Evolutionary conservation across 1,284 basidiomycete species (phyloP), one percentile per base, ranked within the genome.

Genomic region (Microbotryomycetes sp.): DNA sequence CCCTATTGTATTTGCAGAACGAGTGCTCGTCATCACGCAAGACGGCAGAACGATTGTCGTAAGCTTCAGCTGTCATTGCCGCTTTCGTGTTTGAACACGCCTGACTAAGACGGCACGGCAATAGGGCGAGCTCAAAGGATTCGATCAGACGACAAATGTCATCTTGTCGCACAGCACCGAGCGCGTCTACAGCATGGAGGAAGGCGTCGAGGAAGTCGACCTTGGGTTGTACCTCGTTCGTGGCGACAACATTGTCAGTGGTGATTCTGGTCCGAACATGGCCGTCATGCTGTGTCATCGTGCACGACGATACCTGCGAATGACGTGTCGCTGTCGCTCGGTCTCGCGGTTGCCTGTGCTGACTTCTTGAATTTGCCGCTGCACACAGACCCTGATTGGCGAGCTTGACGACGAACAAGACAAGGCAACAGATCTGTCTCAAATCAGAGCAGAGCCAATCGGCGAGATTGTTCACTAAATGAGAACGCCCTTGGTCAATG

Each of bases 141-240:
- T 84, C 74, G 92, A 97, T 80, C 86, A 91, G 77, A 89, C 89
- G 76, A 90, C 89, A 47, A 96, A 96, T 75, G 83, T 96, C 70
- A 91, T 96, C 64, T 83, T 97, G 53, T 87, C 91, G 23, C 88
- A 92, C 74, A 88, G 86, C 58, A 89, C 87, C 72, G 92, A 97
- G 75, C 84, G 92, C 69, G 86, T 94, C 36, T 96, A 89, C 76
- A 89, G 87, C 72, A 77, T 82, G 59, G 93, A 98, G 19, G 88
- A 89, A 72, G 88, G 88, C 25, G 92, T 97, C 31, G 91, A 97
- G 77, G 92, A 97, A 80, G 86, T 94, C 14, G 88, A 91, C 0
- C 80, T 98, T n/a, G 94, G 94, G 1, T 80, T 98, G 52, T 98
- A 98, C 77, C 85, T 99, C 69, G 88, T 98, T 72, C 90, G 97